Conservation (phyloP, 2,329 filamentous ascomycete genomes). For the Rutstroemia sydowiana region DNA sequence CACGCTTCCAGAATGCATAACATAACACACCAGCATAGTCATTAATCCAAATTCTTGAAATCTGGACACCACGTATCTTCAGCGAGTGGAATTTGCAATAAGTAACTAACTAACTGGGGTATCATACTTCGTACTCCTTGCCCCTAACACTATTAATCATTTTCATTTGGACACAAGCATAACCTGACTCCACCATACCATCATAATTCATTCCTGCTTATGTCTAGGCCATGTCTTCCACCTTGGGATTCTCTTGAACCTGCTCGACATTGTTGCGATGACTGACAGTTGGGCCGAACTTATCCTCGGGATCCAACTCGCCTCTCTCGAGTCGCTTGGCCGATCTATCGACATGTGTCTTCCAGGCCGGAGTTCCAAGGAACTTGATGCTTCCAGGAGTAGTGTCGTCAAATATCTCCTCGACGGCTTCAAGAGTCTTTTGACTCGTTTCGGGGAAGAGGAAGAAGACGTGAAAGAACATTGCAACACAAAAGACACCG, state of each 20-base stretch:
- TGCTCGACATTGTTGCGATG: neutral
- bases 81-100: no score
- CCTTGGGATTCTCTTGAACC: slow-evolving; percentile 5
- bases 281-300: slow-evolving; percentile 12
- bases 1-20: no score
- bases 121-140: no score
- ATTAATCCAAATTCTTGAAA: no score
- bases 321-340: slow-evolving; percentile 21
- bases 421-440: slow-evolving; percentile 48
- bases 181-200: neutral
- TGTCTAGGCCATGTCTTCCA: neutral
- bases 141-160: no score
- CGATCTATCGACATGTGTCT: slow-evolving; percentile 23
- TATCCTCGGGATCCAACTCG: slow-evolving; percentile 26
- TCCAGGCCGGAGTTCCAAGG: slow-evolving; percentile 27
- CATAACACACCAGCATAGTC: no score
- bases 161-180: no score
- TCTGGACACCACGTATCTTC: no score
- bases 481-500: slow-evolving; percentile 43
- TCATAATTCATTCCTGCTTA: neutral
- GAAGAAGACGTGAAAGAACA: slow-evolving; percentile 46
- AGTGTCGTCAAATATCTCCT: slow-evolving; percentile 38
- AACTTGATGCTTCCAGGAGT: slow-evolving; percentile 24
- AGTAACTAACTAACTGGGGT: no score
- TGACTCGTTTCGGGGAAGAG: slow-evolving; percentile 49